Conservation (phyloP, 371 early-diverging fungal genomes). For the Rhizopus delemar region DNA sequence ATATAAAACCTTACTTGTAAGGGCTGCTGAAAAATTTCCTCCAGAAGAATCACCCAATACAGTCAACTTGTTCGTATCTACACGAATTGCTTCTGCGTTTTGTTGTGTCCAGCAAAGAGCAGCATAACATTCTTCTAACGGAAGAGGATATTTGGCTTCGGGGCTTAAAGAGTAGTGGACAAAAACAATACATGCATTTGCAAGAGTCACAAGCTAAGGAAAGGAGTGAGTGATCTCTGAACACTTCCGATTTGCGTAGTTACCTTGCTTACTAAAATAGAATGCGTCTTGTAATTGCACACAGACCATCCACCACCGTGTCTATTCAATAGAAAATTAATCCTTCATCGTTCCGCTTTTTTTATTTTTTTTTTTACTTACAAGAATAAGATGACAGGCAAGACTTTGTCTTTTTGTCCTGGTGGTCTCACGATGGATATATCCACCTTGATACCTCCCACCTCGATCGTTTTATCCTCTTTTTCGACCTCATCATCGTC, state of each 20-base stretch:
- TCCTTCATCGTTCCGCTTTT: not conserved
- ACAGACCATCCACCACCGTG: conserved; percentile 25
- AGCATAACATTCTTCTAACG: conserved; percentile 36
- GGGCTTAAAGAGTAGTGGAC: conserved; percentile 27
- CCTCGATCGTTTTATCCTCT: conserved; percentile 11
- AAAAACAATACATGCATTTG: conserved; percentile 25
- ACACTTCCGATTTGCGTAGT: not conserved
- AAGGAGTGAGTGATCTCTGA: too few species aligned
- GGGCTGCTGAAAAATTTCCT: conserved; percentile 34
- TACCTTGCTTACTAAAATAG: not conserved
- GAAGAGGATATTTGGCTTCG: conserved; percentile 31
- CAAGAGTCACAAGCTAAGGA: conserved; percentile 14
- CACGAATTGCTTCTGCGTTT: conserved; percentile 17
- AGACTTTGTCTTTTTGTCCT: conserved; percentile 9
- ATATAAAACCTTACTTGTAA: conserved; percentile 22
- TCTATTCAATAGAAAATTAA: conserved; percentile 1
- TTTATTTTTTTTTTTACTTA: conserved; percentile 7
- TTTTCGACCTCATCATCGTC: conserved; percentile 6
- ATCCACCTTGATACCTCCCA: conserved; percentile 7
- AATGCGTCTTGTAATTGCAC: conserved; percentile 2
- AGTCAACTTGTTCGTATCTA: conserved; percentile 30
- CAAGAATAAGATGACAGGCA: conserved; percentile 23
- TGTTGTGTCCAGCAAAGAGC: conserved; percentile 30
- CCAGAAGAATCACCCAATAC: conserved; percentile 40
- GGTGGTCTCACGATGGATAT: conserved; percentile 18